A percentile compares a stretch with the other conserved stretches of the same genome.
These are phyloP conservation scores for Leptodontidium sp. DNA, from an alignment of 2,329 filamentous ascomycete genomes.

Conservation along the genomic window DNA sequence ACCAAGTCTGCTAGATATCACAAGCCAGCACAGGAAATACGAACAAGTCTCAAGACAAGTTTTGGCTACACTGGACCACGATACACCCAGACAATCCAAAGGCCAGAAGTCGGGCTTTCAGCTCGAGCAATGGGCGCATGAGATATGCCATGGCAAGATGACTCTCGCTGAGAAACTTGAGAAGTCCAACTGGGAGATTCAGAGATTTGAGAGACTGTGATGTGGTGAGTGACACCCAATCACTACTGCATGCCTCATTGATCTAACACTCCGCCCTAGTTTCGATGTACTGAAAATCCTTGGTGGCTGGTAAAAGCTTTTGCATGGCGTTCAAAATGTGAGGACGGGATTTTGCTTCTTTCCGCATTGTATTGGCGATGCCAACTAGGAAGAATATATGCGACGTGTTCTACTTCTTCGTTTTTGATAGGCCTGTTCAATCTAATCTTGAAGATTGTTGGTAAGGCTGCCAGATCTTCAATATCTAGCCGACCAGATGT, in stretches of 20 bases:
- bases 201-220: conserved; percentile 12
- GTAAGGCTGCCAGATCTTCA: background rate
- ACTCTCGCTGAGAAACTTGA: conserved; percentile 17
- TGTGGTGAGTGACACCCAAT: background rate
- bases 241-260: background rate
- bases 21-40: too few species aligned
- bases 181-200: conserved; percentile 17
- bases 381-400: background rate
- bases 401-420: background rate
- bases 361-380: background rate
- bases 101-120: background rate
- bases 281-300: background rate
- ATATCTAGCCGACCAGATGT: background rate
- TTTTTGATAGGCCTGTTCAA: background rate
- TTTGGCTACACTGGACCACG: background rate
- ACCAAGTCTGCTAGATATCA: too few species aligned
- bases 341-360: background rate
- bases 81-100: background rate
- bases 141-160: background rate
- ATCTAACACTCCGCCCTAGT: too few species aligned
- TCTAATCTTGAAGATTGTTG: background rate
- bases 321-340: background rate
- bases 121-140: conserved; percentile 9
- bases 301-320: background rate
- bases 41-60: too few species aligned